Percentiles rank a stretch among this genome's conserved stretches.
phyloP scores from a whole-genome alignment of 306 rosid species.

The Lithocarpus polystachyus region DNA sequence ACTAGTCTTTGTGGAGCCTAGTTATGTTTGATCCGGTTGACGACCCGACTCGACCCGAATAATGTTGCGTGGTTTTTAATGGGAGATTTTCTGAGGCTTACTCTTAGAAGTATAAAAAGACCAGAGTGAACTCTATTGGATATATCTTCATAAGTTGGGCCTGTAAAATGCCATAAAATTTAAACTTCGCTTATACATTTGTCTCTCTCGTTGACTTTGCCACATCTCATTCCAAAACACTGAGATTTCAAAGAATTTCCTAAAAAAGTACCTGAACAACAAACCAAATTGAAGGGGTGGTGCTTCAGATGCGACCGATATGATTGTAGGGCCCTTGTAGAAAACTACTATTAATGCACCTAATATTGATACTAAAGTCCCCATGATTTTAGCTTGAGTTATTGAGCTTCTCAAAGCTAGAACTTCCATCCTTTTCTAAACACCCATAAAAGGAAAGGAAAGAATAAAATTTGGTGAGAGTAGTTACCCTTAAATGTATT shows the following conservation, averaged over 20 bases:
- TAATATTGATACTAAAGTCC: constrained; percentile 38
- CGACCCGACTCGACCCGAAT: too few species aligned
- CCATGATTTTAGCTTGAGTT: constrained; percentile 46
- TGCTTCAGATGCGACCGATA: constrained; percentile 9
- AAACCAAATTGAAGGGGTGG: constrained; percentile 30
- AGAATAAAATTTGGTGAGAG: background rate
- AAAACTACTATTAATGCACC: constrained; percentile 55
- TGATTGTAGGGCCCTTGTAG: constrained; percentile 40
- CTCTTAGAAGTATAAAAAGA: constrained; percentile 39
- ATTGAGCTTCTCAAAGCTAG: constrained; percentile 39
- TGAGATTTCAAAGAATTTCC: too few species aligned
- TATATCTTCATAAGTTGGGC: constrained; percentile 28
- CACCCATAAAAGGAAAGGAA: background rate
- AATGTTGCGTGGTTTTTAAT: too few species aligned
- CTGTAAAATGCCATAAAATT: constrained; percentile 20
- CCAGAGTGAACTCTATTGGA: constrained; percentile 46
- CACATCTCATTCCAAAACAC: too few species aligned
- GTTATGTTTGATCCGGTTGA: too few species aligned
- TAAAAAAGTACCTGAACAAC: constrained; percentile 40
- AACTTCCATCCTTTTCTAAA: constrained; percentile 47
- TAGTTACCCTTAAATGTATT: background rate
- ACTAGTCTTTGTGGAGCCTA: too few species aligned
- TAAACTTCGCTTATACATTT: background rate
- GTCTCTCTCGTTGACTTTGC: background rate
- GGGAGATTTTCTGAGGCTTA: too few species aligned